Conservation (phyloP, 139 green algal genomes). For the Mesostigma viride region DNA sequence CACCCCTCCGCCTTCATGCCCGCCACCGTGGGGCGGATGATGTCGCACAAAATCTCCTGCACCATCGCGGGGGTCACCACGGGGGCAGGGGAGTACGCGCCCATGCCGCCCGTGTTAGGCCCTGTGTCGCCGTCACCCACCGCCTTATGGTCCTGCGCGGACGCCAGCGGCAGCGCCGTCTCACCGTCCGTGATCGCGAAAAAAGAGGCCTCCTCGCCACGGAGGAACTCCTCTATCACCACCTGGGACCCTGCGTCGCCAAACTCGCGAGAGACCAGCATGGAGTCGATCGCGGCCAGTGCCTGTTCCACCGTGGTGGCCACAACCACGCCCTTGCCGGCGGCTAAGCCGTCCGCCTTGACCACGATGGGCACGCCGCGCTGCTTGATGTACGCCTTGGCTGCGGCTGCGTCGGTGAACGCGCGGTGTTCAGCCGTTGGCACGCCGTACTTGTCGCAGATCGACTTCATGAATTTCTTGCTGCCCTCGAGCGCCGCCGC, state of each 20-base stretch:
- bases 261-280: constrained; percentile 67
- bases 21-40: constrained; percentile 72
- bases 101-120: constrained; percentile 97
- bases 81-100: constrained; percentile 88
- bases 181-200: constrained; percentile 89
- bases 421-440: constrained; percentile 68
- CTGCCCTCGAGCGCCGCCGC: constrained; percentile 86
- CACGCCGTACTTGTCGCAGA: constrained; percentile 84
- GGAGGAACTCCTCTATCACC: constrained; percentile 92
- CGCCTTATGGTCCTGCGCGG: constrained; percentile 88
- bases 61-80: constrained; percentile 71
- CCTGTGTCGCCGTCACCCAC: constrained; percentile 89
- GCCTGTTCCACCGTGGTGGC: constrained; percentile 64
- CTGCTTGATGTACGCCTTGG: constrained; percentile 62
- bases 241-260: constrained; percentile 60
- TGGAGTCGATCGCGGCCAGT: constrained; percentile 66
- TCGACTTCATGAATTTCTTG: constrained; percentile 21
- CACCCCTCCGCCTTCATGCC: constrained; percentile 73
- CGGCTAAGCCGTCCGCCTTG: constrained; percentile 89
- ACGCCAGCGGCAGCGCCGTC: constrained; percentile 29
- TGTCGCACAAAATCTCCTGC: constrained; percentile 63
- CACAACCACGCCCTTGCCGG: constrained; percentile 87
- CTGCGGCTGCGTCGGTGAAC: constrained; percentile 58
- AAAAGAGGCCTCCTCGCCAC: constrained; percentile 90
- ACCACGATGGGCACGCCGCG: constrained; percentile 84